Evolutionary conservation across 1,284 basidiomycete species (phyloP).

Genomic region (Ganoderma lucidum): DNA sequence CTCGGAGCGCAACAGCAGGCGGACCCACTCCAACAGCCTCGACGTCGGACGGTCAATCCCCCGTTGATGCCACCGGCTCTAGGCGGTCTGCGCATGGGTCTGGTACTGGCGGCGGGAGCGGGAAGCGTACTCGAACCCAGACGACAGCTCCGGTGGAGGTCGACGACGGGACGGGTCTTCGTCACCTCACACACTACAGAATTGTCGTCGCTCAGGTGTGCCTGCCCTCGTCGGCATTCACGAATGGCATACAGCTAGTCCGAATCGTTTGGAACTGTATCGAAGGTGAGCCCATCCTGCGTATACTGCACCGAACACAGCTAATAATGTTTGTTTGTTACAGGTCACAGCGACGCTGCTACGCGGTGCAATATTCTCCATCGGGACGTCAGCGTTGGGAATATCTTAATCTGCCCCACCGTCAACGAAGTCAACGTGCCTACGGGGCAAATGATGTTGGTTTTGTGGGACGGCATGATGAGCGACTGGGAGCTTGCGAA

Average conservation of each 20-base stretch:
- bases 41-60: not conserved
- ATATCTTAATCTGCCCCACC: slow-evolving; percentile 23
- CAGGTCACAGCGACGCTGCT: slow-evolving; percentile 17
- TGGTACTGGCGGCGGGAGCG: not conserved
- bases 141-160: not conserved
- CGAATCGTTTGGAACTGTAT: slow-evolving; percentile 6
- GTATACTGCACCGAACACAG: no score
- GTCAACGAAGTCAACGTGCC: not conserved
- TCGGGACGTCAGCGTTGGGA: slow-evolving; percentile 26
- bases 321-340: no score
- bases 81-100: not conserved
- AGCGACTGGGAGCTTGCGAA: slow-evolving; percentile 25
- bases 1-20: not conserved
- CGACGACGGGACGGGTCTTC: not conserved
- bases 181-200: slow-evolving; percentile 17
- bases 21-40: no score
- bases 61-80: no score
- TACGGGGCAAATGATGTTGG: not conserved
- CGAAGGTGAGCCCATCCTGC: slow-evolving; percentile 3
- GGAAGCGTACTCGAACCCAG: not conserved
- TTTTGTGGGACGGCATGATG: slow-evolving; percentile 14
- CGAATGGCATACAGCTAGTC: slow-evolving; percentile 6
- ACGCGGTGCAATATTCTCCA: slow-evolving; percentile 3
- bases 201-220: slow-evolving; percentile 23
- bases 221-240: slow-evolving; percentile 7